Evolutionary conservation across 1,284 basidiomycete genomes (phyloP), one percentile per base, ranked within the genome.

Genomic region (Ceratobasidium sp.): DNA sequence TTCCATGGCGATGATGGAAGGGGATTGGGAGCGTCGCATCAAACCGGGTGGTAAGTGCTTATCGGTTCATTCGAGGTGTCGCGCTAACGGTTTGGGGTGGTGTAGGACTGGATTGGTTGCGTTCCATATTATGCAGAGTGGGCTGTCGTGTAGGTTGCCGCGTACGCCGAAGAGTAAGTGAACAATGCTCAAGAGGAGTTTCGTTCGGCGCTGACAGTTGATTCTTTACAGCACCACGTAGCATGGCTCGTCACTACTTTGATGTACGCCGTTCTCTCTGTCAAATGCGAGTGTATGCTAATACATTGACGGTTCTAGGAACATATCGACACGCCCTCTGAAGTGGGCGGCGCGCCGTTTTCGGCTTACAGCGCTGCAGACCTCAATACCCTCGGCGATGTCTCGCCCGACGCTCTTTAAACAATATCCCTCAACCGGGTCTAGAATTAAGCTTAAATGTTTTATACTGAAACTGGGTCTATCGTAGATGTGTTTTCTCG

Each of bases 11-110:
- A 99, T 80, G 91, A 88, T 76, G 97, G 97, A 11, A 89, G 91
- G 75, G 97, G 97, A 27, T 87, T 98, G 22, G 97, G 97, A 50
- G 97, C 97, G 0, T 97, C 95, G 5, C 97, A 99, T 84, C 97
- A 99, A 84, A 98, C 96, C 76, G 97, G 97, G 79, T 99, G 97
- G 95, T 92, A 80, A 79, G 87, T 81, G 24, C 27, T 78, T 19
- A 75, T 79, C 19, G 79, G 76, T 67, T 51, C 69, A 56, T 6
- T 74, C 59, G 31, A 27, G n/a, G 17, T 73, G 44, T 41, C 72
- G 29, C 45, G 53, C 44, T 64, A 11, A 51, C 24, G 31, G 48
- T 47, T 65, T 57, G 33, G 19, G 22, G 31, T 17, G 22, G 17
- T 19, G 19, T 31, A 92, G 91, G 93, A 96, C 95, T 47, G 96